phyloP scores from a whole-genome alignment of 2,329 filamentous ascomycete species.

The Pyrenophora seminiperda region DNA sequence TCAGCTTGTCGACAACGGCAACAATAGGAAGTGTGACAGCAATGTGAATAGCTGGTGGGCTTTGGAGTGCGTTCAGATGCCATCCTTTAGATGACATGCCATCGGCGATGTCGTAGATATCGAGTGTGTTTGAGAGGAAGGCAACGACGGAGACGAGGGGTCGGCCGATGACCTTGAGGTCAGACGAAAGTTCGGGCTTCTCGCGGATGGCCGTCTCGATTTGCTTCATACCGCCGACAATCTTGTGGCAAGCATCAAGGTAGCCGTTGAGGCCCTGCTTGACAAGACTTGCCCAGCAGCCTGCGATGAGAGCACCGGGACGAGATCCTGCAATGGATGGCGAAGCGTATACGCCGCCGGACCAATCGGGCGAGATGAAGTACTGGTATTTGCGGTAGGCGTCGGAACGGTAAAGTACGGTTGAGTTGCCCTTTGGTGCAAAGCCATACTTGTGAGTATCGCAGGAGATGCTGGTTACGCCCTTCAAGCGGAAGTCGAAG shows the following conservation, averaged over 20 bases:
- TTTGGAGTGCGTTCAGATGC: conserved; percentile 95
- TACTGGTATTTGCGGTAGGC: conserved; percentile 87
- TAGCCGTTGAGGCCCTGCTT: conserved; percentile 86
- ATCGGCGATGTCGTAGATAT: conserved; percentile 94
- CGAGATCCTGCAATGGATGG: conserved; percentile 90
- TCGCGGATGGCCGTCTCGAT: conserved; percentile 74
- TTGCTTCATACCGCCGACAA: conserved; percentile 84
- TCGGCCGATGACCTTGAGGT: conserved; percentile 80
- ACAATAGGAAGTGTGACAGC: conserved; percentile 89
- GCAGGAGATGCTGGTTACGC: conserved; percentile 93
- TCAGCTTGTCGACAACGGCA: conserved; percentile 77
- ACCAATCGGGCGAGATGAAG: conserved; percentile 94
- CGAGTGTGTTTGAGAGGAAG: conserved; percentile 80
- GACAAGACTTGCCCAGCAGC: conserved; percentile 94
- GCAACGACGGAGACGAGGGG: conserved; percentile 90
- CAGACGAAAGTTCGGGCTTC: conserved; percentile 69
- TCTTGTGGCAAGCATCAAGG: conserved; percentile 81
- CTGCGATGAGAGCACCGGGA: conserved; percentile 91
- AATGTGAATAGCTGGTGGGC: conserved; percentile 88
- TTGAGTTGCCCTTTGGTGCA: conserved; percentile 95
- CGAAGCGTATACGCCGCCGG: conserved; percentile 92
- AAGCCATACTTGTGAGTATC: conserved; percentile 99
- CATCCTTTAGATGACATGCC: conserved; percentile 83
- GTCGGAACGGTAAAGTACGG: conserved; percentile 83
- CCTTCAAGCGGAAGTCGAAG: conserved; percentile 93